These are phyloP conservation scores for Chimonanthus praecox DNA, from an alignment of 164 flowering plant genomes.

Conservation along the genomic window DNA sequence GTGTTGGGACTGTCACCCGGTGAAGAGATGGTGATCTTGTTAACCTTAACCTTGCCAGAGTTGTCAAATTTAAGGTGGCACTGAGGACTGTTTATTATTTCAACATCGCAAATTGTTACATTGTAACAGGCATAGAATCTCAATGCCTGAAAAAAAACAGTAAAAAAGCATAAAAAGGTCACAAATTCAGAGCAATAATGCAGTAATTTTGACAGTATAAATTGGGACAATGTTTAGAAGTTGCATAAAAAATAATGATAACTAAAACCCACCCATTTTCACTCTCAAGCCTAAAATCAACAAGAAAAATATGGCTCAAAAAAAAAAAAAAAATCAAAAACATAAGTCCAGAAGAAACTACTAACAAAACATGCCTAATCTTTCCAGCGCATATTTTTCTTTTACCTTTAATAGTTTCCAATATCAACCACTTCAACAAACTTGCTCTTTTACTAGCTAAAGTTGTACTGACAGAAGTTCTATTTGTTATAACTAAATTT, in stretches of 20 bases:
- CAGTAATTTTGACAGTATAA: background rate
- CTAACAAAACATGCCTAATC: too few species aligned
- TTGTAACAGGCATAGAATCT: slow-evolving; percentile 62
- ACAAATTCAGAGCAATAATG: background rate
- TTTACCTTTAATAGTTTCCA: too few species aligned
- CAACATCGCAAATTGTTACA: slow-evolving; percentile 54
- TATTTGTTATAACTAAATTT: background rate
- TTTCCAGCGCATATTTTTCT: too few species aligned
- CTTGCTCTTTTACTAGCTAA: too few species aligned
- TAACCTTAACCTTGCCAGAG: slow-evolving; percentile 38
- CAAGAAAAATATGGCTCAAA: too few species aligned
- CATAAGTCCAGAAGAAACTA: too few species aligned
- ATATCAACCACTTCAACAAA: too few species aligned
- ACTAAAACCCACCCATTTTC: too few species aligned
- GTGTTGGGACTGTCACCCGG: slow-evolving; percentile 85
- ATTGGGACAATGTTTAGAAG: background rate
- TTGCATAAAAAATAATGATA: too few species aligned
- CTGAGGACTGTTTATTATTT: slow-evolving; percentile 67
- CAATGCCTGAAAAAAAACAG: slow-evolving; percentile 44
- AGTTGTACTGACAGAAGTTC: background rate
- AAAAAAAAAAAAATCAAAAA: too few species aligned
- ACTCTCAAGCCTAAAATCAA: background rate
- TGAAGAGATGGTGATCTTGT: slow-evolving; percentile 63
- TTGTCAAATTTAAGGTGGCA: slow-evolving; percentile 82
- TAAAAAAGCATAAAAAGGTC: background rate